Conservation (phyloP, 108 stramenopile species). For the Discostella stelligeroides region DNA sequence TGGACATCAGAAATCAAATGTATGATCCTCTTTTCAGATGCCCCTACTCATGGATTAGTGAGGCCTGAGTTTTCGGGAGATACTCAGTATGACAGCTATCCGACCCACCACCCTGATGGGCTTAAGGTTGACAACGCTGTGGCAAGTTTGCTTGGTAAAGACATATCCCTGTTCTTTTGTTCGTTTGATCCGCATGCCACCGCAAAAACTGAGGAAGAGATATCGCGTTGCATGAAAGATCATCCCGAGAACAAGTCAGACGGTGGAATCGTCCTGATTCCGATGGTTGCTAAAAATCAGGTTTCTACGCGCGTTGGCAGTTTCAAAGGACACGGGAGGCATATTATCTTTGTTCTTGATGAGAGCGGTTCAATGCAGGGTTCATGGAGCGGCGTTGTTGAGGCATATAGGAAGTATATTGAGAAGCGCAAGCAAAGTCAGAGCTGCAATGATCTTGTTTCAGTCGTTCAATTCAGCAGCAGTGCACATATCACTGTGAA, state of each 20-base stretch:
- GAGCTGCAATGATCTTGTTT: constrained; percentile 55
- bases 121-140: constrained; percentile 42
- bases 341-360: constrained; percentile 66
- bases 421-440: constrained; percentile 49
- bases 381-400: constrained; percentile 60
- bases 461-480: constrained; percentile 56
- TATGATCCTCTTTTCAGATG: constrained; percentile 59
- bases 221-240: constrained; percentile 28
- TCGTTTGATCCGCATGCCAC: constrained; percentile 64
- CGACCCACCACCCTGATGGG: constrained; percentile 53
- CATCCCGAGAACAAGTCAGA: constrained; percentile 51
- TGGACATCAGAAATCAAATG: constrained; percentile 59
- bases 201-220: constrained; percentile 43
- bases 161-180: constrained; percentile 61
- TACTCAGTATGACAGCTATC: constrained; percentile 46
- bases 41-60: constrained; percentile 59
- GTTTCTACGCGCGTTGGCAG: not conserved
- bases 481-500: constrained; percentile 42
- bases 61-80: constrained; percentile 10
- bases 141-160: constrained; percentile 42
- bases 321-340: constrained; percentile 20
- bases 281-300: constrained; percentile 47
- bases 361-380: constrained; percentile 56
- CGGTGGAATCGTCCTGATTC: constrained; percentile 36
- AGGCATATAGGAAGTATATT: constrained; percentile 52